Percentiles rank a stretch among this genome's conserved stretches.
These are phyloP conservation scores for Picea sitchensis DNA, from an alignment of 75 land plant genomes.

Conservation along the genomic window DNA sequence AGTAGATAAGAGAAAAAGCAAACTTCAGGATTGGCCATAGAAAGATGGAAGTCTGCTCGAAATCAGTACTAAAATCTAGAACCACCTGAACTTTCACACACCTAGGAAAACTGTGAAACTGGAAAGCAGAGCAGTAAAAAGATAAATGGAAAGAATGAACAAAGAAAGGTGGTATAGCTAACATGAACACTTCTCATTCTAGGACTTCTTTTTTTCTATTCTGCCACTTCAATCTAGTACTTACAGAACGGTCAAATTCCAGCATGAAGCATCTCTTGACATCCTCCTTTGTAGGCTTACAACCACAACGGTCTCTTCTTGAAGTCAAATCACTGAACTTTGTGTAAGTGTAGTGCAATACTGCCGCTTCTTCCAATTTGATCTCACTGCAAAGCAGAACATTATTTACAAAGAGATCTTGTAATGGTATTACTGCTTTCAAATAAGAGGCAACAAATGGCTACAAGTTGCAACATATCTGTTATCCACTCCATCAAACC, in stretches of 20 bases:
- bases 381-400: conserved; percentile 66
- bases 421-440: neutral
- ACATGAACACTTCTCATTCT: neutral
- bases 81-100: too few species aligned
- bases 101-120: too few species aligned
- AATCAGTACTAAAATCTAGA: too few species aligned
- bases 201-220: neutral
- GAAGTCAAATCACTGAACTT: conserved; percentile 96
- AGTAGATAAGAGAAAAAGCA: too few species aligned
- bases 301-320: conserved; percentile 94
- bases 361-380: conserved; percentile 95
- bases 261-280: conserved; percentile 98
- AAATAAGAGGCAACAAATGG: neutral
- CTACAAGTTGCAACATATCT: neutral
- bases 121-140: neutral
- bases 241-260: conserved; percentile 92
- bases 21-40: too few species aligned
- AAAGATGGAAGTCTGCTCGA: too few species aligned
- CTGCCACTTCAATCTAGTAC: conserved; percentile 11
- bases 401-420: neutral
- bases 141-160: neutral
- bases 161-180: neutral
- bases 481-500: neutral
- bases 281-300: conserved; percentile 98
- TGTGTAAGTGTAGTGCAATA: conserved; percentile 90